phyloP scores from a whole-genome alignment of 2,329 filamentous ascomycete genomes.

The Xylaria multiplex region DNA sequence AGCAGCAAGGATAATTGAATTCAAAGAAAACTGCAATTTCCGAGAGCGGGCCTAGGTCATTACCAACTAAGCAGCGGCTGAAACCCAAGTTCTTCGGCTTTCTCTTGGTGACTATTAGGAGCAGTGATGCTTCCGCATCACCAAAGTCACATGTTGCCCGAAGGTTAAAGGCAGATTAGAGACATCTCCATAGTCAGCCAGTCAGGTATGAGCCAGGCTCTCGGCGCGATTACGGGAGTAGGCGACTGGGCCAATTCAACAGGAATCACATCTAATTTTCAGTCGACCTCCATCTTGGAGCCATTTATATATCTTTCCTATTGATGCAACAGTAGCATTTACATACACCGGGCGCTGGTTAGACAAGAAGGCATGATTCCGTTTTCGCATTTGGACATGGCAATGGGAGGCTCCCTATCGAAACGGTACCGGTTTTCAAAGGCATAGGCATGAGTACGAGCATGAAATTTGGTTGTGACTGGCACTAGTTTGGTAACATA shows the following conservation, averaged over 20 bases:
- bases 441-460: conserved; percentile 23
- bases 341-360: conserved; percentile 7
- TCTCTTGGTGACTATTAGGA: conserved; percentile 14
- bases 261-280: not conserved
- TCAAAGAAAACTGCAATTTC: conserved; percentile 32
- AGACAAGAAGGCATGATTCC: conserved; percentile 19
- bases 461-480: conserved; percentile 6
- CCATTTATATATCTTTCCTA: not conserved
- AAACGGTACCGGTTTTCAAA: not conserved
- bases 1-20: conserved; percentile 52
- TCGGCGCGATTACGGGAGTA: not conserved
- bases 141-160: conserved; percentile 1
- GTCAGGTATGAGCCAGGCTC: not conserved
- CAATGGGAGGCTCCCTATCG: not conserved
- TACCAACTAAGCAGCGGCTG: conserved; percentile 53
- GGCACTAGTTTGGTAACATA: conserved; percentile 10
- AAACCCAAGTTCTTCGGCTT: conserved; percentile 44
- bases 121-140: conserved; percentile 2
- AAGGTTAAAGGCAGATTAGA: not conserved
- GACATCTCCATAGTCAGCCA: not conserved
- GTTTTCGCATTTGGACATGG: conserved; percentile 23
- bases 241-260: not conserved
- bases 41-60: conserved; percentile 49
- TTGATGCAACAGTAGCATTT: conserved; percentile 10
- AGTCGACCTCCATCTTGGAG: not conserved